Evolutionary conservation across 139 green algal species (phyloP).

Genomic region (Chlamydomonas eustigma): DNA sequence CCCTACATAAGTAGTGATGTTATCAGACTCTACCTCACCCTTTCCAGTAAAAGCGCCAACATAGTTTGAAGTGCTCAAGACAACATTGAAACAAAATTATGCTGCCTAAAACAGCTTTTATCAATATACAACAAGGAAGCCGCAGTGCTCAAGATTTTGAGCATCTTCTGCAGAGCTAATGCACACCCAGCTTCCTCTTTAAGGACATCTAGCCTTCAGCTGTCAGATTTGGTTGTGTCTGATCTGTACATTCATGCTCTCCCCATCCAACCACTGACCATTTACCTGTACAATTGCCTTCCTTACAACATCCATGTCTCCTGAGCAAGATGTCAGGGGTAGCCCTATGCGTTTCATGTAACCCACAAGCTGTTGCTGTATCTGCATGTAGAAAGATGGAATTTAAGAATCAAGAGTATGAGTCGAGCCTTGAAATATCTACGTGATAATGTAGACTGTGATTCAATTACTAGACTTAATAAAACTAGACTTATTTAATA

Average conservation of each 20-base stretch:
- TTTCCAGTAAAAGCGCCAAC: too few relatives aligned
- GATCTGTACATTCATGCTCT: not conserved
- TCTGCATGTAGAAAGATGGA: not conserved
- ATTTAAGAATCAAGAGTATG: too few relatives aligned
- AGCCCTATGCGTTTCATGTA: slow-evolving; percentile 53
- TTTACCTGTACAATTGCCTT: slow-evolving; percentile 8
- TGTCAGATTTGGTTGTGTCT: not conserved
- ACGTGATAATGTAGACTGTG: too few relatives aligned
- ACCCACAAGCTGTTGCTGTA: slow-evolving; percentile 34
- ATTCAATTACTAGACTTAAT: too few relatives aligned
- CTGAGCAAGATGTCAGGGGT: slow-evolving; percentile 23
- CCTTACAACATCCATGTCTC: slow-evolving; percentile 37
- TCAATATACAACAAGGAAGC: too few relatives aligned
- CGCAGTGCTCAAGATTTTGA: too few relatives aligned
- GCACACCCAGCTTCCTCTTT: too few relatives aligned
- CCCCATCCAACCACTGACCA: not conserved
- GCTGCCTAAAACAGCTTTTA: not conserved
- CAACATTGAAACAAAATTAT: not conserved
- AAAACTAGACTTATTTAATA: too few relatives aligned
- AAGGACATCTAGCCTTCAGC: not conserved
- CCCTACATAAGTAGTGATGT: too few relatives aligned
- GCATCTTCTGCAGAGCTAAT: not conserved
- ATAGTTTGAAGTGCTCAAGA: too few relatives aligned
- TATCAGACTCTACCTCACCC: too few relatives aligned
- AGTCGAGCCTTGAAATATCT: too few relatives aligned